These are phyloP conservation scores for Lanmaoa rubissima DNA, from an alignment of 768 basidiomycete genomes.

Conservation along the genomic window DNA sequence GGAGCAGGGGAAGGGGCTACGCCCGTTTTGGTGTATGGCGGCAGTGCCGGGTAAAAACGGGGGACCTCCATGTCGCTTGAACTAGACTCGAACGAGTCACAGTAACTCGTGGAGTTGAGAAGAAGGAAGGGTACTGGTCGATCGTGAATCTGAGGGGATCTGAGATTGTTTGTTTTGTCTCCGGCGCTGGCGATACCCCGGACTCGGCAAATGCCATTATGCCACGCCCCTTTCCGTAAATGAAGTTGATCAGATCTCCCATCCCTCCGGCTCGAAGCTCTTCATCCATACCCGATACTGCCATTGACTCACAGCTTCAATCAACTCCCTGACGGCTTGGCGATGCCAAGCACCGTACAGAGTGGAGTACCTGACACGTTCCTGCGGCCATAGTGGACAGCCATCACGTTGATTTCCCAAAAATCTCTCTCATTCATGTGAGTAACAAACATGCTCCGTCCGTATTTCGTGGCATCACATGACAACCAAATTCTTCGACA, in stretches of 20 bases:
- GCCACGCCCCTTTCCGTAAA: conserved; percentile 2
- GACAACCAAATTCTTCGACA: background rate
- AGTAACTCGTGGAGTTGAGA: conserved; percentile 4
- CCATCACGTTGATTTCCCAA: background rate
- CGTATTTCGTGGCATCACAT: background rate
- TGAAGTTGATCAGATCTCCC: background rate
- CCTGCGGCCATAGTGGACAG: background rate
- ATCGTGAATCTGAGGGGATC: conserved; percentile 26
- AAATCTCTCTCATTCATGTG: no score
- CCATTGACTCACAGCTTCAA: background rate
- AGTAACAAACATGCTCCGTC: background rate
- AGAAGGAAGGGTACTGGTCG: background rate
- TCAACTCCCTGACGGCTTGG: background rate
- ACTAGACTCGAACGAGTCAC: background rate
- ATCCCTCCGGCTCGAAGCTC: conserved; percentile 2
- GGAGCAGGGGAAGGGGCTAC: conserved; percentile 2
- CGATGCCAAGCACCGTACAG: no score
- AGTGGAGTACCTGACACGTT: no score
- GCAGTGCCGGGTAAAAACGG: conserved; percentile 12
- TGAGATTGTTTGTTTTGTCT: conserved; percentile 32
- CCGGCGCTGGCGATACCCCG: conserved; percentile 35
- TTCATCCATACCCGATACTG: conserved; percentile 15
- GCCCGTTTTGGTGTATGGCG: conserved; percentile 14
- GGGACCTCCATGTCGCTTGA: background rate
- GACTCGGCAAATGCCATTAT: conserved; percentile 28